phyloP scores from a whole-genome alignment of 805 yeast genomes.

The Priceomyces fermenticarens region DNA sequence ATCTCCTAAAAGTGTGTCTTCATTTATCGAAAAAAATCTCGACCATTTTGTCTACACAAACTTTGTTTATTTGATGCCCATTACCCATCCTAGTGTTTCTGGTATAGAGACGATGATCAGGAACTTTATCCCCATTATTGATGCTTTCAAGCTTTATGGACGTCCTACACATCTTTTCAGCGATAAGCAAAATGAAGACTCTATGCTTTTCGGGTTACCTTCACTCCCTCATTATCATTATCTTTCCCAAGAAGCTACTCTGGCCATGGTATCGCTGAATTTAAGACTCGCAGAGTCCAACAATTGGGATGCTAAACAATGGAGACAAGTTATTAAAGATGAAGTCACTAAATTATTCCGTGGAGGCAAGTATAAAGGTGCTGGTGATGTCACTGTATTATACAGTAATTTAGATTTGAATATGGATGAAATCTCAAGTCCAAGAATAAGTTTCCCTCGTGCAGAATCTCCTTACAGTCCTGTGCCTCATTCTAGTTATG shows the following conservation, averaged over 20 bases:
- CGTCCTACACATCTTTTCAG: slow-evolving; percentile 72
- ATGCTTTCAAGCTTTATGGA: slow-evolving; percentile 70
- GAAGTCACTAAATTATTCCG: slow-evolving; percentile 9
- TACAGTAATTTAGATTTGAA: slow-evolving; percentile 17
- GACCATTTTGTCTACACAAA: slow-evolving; percentile 30
- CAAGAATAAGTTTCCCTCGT: slow-evolving; percentile 3
- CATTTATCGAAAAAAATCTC: slow-evolving; percentile 27
- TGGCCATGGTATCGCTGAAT: slow-evolving; percentile 15
- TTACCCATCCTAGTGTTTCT: slow-evolving; percentile 66
- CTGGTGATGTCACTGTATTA: slow-evolving; percentile 33
- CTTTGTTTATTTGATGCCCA: slow-evolving; percentile 67
- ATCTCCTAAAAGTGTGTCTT: slow-evolving; percentile 9
- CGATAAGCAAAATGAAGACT: slow-evolving; percentile 61
- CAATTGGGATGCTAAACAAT: slow-evolving; percentile 25
- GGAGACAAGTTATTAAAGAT: slow-evolving; percentile 25
- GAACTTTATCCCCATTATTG: slow-evolving; percentile 64
- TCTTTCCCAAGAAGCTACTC: slow-evolving; percentile 32
- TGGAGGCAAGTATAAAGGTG: slow-evolving; percentile 28
- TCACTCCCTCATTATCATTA: slow-evolving; percentile 67
- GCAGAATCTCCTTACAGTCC: slow-evolving; percentile 3
- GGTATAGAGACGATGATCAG: slow-evolving; percentile 73
- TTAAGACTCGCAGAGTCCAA: slow-evolving; percentile 16
- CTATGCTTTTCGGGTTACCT: slow-evolving; percentile 74
- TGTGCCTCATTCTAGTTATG: slow-evolving; percentile 1
- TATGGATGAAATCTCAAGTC: slow-evolving; percentile 7